These are phyloP conservation scores for Grigorovia humatica DNA, from an alignment of 805 yeast genomes.

Conservation along the genomic window DNA sequence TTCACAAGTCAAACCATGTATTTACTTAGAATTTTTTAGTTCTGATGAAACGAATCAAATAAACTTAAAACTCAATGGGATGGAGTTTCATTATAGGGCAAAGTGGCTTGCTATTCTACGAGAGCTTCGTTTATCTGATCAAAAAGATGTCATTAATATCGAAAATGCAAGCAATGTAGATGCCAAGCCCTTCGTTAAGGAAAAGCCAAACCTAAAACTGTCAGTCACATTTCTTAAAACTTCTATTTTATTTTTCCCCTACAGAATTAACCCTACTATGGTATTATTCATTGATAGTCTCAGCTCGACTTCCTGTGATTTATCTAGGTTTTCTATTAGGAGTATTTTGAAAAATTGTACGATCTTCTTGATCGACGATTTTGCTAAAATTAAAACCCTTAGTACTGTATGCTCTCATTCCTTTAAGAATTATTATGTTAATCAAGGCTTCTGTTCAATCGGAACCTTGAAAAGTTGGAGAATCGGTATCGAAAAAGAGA, in stretches of 20 bases:
- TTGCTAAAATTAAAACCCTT: conserved; percentile 1
- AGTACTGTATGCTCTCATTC: conserved; percentile 1
- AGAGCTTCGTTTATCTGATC: neutral
- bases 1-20: conserved; percentile 31
- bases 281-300: conserved; percentile 44
- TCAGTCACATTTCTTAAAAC: conserved; percentile 38
- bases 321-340: conserved; percentile 25
- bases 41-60: conserved; percentile 21
- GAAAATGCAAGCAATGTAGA: neutral
- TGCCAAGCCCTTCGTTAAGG: neutral
- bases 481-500: neutral
- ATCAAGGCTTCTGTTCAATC: conserved; percentile 20
- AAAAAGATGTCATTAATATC: neutral
- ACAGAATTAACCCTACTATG: conserved; percentile 45
- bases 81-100: conserved; percentile 48
- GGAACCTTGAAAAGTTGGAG: conserved; percentile 12
- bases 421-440: conserved; percentile 13
- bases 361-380: conserved; percentile 58
- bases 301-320: conserved; percentile 29
- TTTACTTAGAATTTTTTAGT: conserved; percentile 31
- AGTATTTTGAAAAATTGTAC: conserved; percentile 41
- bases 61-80: conserved; percentile 38
- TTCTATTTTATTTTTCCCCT: conserved; percentile 54
- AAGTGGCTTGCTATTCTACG: conserved; percentile 36
- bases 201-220: conserved; percentile 2